Evolutionary conservation across 176 grass and related monocot genomes (phyloP).

Genomic region (Rhynchospora tenuis): DNA sequence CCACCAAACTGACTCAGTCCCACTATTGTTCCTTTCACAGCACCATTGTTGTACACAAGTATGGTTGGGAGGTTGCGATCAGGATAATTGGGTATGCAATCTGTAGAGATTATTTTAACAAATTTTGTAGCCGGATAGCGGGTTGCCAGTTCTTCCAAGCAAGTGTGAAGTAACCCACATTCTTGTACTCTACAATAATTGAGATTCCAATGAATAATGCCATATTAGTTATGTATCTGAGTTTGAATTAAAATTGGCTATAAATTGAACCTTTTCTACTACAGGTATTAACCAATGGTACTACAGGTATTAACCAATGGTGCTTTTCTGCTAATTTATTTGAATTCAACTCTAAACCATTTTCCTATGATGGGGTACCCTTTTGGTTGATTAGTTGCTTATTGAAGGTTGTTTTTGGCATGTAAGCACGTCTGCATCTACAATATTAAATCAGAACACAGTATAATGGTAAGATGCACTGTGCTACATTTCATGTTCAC

Average conservation of each 20-base stretch:
- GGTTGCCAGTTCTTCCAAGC: conserved; percentile 73
- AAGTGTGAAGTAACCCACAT: conserved; percentile 73
- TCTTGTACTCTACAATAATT: conserved; percentile 67
- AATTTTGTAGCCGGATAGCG: conserved; percentile 87
- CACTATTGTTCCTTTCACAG: conserved; percentile 85
- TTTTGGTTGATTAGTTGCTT: background rate
- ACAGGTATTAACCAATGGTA: background rate
- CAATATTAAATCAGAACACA: background rate
- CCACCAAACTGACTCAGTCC: conserved; percentile 76
- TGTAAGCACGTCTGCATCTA: background rate
- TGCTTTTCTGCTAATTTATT: background rate
- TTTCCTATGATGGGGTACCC: background rate
- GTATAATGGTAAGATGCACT: background rate
- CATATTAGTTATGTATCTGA: background rate
- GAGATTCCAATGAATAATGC: background rate
- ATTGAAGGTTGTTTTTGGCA: background rate
- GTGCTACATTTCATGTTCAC: background rate
- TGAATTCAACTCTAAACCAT: background rate
- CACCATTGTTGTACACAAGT: conserved; percentile 93
- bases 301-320: background rate
- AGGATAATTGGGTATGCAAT: conserved; percentile 91
- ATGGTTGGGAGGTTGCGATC: conserved; percentile 91
- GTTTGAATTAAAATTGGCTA: background rate
- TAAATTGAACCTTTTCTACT: background rate
- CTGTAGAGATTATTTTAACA: conserved; percentile 94